Evolutionary conservation across 2,329 filamentous ascomycete genomes (phyloP), one percentile per base, ranked within the genome.

Genomic region (Verticillium isaacii): DNA sequence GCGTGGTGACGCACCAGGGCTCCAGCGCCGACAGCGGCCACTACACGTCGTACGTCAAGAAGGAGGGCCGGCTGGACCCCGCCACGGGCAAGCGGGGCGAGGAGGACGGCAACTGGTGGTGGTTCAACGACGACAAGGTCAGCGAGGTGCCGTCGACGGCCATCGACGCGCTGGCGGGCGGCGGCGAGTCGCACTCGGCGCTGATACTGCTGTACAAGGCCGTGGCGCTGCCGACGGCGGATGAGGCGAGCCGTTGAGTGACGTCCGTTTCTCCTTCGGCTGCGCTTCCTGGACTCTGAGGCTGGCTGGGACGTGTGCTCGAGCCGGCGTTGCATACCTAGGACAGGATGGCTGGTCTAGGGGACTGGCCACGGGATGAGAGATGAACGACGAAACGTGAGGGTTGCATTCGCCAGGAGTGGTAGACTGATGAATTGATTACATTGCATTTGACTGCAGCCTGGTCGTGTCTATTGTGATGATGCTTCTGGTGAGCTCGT

Each of bases 81-180:
- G 86, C 88, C 70, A 91, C 89, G 23, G 92, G 91, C 67, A 91
- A 92, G 80, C 82, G 86, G 70, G 87, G 85, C 60, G 87, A 90
- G 71, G 92, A 96, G 72, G 92, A 96, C 72, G 93, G 91, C 68
- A 97, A 93, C 70, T 99, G 95, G 95, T 99, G 95, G 94, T 99
- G 95, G 94, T 99, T 99, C 84, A 98, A 99, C 75, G 95, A 99
- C 71, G 94, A 99, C 73, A 96, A 93, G 80, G 95, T 99, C 37
- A 88, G 90, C 15, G 95, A 99, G 79, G 95, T 99, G 32, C 87
- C 92, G 17, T 82, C 86, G 32, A 94, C 98, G 69, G 95, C 96
- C 81, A 96, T 99, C 67, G 91, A 94, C 73, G 90, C 89, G 3
- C 83, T 99, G 59, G 85, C 93, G 58, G 96, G 95, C 63, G 95